Base-by-base conservation (phyloP, 176 grass and related monocot genomes). In the Raddia guianensis region DNA sequence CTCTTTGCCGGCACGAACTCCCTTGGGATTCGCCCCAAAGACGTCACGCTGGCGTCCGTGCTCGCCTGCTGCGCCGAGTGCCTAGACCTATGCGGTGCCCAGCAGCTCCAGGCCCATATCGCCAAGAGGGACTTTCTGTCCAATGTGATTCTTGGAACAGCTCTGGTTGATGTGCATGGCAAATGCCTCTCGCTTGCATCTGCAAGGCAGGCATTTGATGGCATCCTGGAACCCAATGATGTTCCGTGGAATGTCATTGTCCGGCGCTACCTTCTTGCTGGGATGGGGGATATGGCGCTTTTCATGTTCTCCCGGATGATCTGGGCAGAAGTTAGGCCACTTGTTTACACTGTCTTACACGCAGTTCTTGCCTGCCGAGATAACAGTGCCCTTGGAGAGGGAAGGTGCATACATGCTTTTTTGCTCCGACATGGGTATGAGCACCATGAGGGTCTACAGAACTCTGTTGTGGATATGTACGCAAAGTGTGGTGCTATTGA, bases 191-290 rank as follows among this genome's bases (percentile, higher is more conserved):
- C 62, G 7, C 73, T 99, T 54, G 44, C 18, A 5, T 88, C 93
- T 73, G 96, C 90, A 12, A 84, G 83, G 72, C 55, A 21, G 65
- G 88, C 90, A 82, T 99, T 95, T 70, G 88, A 93, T 73, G 90
- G 13, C 19, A 95, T 95, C 60, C 50, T 47, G 0, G 42, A 84
- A 68, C 92, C 92, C 44, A 93, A 91, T 86, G 86, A 42, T 8
- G 65, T 99, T 70, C 91, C 93, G 5, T 95, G 96, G 96, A 95
- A 99, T 78, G 89, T 93, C 82, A 91, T 99, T 52, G 66, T 93
- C 58, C 82, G 92, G 9, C 87, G 90, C 21, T 93, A 95, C 81
- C 89, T 88, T 74, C 90, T 95, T n/a, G 83, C 87, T 74, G 86
- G 88, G 11, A 89, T 76, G 84, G 86, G 90, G 2, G 21, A 67